A percentile compares a stretch with the other conserved stretches of the same genome.
phyloP scores from a whole-genome alignment of 192 early-diverging fungal genomes.

The Umbelopsis sp. region DNA sequence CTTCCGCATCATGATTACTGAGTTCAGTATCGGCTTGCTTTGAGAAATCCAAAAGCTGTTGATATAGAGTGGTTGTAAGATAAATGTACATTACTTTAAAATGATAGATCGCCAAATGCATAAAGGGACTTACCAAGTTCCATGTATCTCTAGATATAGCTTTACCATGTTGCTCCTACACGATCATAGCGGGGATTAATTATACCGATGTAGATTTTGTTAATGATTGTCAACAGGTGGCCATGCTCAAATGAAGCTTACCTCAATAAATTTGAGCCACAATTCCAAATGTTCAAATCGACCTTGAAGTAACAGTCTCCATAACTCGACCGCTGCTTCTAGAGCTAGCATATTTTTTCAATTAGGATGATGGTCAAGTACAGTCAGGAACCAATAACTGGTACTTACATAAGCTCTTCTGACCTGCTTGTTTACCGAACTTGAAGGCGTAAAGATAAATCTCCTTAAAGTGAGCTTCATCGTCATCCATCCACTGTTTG shows the following conservation, averaged over 20 bases:
- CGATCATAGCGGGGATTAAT: neutral
- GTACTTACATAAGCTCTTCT: slow-evolving; percentile 72
- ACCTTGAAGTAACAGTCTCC: slow-evolving; percentile 65
- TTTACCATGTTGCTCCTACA: slow-evolving; percentile 71
- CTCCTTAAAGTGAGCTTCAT: slow-evolving; percentile 61
- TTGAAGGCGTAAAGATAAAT: slow-evolving; percentile 78
- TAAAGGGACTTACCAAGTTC: slow-evolving; percentile 72
- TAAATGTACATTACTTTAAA: neutral
- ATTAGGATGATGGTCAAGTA: neutral
- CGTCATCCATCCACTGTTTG: slow-evolving; percentile 55
- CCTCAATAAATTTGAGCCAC: slow-evolving; percentile 70
- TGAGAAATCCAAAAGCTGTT: slow-evolving; percentile 76
- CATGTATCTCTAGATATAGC: slow-evolving; percentile 85
- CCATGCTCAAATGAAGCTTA: slow-evolving; percentile 8
- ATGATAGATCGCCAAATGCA: no score
- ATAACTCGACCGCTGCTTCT: slow-evolving; percentile 76
- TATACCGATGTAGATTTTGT: no score
- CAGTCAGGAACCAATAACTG: neutral
- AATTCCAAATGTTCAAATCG: slow-evolving; percentile 65
- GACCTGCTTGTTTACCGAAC: slow-evolving; percentile 69
- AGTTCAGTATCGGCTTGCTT: slow-evolving; percentile 62
- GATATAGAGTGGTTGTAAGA: neutral
- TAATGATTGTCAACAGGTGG: no score
- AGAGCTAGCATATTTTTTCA: slow-evolving; percentile 43
- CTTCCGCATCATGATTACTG: slow-evolving; percentile 72